Conservation (phyloP, 2,329 filamentous ascomycete genomes). For the Microdochium trichocladiopsis region DNA sequence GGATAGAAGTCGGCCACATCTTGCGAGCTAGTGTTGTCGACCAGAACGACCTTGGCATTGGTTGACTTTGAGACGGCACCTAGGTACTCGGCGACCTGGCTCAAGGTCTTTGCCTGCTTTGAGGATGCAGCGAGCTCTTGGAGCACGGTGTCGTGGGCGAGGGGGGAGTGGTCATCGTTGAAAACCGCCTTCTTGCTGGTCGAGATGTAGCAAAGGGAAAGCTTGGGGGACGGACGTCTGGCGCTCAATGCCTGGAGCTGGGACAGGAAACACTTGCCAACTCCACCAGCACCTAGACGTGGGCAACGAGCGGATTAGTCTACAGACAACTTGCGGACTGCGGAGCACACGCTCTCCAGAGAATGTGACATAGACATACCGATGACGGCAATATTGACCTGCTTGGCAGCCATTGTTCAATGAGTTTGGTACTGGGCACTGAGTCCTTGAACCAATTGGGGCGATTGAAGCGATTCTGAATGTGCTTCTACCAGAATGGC, state of each 20-base stretch:
- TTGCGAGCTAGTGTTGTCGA: conserved; percentile 94
- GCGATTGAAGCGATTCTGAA: too few relatives aligned
- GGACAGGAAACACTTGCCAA: conserved; percentile 82
- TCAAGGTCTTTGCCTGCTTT: conserved; percentile 57
- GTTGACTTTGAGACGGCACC: conserved; percentile 52
- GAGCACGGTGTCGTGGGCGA: conserved; percentile 53
- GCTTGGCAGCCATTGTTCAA: conserved; percentile 30
- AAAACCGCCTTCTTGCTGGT: conserved; percentile 80
- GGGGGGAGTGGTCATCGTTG: conserved; percentile 62
- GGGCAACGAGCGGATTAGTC: conserved; percentile 7
- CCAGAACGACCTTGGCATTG: conserved; percentile 64
- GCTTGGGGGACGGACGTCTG: conserved; percentile 60
- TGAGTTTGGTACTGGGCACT: conserved; percentile 1
- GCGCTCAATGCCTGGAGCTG: conserved; percentile 66
- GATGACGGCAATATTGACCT: conserved; percentile 46
- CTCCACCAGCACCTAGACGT: conserved; percentile 73
- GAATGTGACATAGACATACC: conserved; percentile 10
- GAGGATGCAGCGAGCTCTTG: conserved; percentile 57
- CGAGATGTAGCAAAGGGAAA: conserved; percentile 77
- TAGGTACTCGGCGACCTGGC: conserved; percentile 72
- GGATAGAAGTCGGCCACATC: conserved; percentile 81
- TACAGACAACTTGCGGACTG: conserved; percentile 6
- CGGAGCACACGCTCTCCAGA: neutral
- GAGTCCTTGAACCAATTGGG: neutral
- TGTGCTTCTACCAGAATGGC: too few relatives aligned